These are phyloP conservation scores for Daldinia caldariorum DNA, from an alignment of 495 filamentous ascomycete species.

Conservation along the genomic window DNA sequence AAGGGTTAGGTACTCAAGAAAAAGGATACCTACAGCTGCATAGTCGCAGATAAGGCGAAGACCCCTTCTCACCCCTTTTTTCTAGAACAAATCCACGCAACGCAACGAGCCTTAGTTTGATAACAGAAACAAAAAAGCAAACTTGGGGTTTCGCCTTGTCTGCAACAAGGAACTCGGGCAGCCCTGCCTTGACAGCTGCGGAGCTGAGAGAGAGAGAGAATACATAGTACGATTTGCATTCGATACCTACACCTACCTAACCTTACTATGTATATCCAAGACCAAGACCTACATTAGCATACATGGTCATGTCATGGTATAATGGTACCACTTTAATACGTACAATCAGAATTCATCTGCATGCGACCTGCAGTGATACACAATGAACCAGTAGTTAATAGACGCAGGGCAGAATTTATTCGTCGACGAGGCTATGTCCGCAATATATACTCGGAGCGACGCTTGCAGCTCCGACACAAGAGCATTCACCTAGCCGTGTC, in stretches of 20 bases:
- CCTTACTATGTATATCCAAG: too few species aligned
- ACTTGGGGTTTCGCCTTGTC: conserved; percentile 26
- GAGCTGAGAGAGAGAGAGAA: conserved; percentile 31
- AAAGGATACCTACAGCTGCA: conserved; percentile 15
- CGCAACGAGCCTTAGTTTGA: conserved; percentile 1
- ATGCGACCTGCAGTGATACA: conserved; percentile 32
- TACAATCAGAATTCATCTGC: conserved; percentile 23
- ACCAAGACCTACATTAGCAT: too few species aligned
- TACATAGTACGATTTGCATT: conserved; percentile 7
- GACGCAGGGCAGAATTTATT: conserved; percentile 23
- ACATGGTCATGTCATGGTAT: too few species aligned
- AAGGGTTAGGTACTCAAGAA: not conserved
- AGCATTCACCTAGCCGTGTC: conserved; percentile 38
- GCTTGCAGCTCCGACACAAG: conserved; percentile 30
- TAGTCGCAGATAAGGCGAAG: conserved; percentile 22
- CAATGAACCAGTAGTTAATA: conserved; percentile 14
- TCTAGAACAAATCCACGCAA: conserved; percentile 38
- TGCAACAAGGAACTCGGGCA: conserved; percentile 20
- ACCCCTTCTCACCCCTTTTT: conserved; percentile 10
- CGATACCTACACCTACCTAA: not conserved
- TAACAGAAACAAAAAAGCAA: conserved; percentile 12
- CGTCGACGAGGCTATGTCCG: conserved; percentile 23
- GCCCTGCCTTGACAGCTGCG: conserved; percentile 37
- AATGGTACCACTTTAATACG: not conserved
- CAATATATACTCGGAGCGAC: conserved; percentile 43